Conservation (phyloP, 495 filamentous ascomycete species). For the Xylaria flabelliformis region DNA sequence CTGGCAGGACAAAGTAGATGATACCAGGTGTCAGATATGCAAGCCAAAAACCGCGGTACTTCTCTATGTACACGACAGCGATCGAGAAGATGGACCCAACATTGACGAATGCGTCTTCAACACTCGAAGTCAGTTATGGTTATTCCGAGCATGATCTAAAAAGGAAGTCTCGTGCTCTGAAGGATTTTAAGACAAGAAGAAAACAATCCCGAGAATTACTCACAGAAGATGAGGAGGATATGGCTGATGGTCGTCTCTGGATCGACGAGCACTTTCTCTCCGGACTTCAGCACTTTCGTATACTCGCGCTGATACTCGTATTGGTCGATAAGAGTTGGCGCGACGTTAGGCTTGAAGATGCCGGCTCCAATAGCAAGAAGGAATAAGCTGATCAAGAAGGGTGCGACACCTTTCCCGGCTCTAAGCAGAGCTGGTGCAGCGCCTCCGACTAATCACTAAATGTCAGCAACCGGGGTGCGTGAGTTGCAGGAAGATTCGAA, state of each 20-base stretch:
- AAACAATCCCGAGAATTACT: no score
- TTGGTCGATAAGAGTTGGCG: conserved; percentile 74
- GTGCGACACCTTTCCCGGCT: conserved; percentile 52
- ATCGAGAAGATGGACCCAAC: conserved; percentile 71
- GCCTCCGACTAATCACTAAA: conserved; percentile 50
- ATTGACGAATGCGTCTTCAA: conserved; percentile 67
- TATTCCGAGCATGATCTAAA: no score
- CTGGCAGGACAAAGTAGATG: conserved; percentile 55
- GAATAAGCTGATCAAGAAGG: conserved; percentile 58
- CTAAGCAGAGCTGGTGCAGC: conserved; percentile 60
- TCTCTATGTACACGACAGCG: conserved; percentile 70
- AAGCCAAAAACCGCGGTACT: conserved; percentile 69
- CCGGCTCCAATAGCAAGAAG: conserved; percentile 62
- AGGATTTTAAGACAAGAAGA: no score
- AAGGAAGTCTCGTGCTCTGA: no score
- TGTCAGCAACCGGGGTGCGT: background rate
- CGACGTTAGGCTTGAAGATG: conserved; percentile 72
- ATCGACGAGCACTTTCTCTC: conserved; percentile 76
- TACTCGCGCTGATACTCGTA: conserved; percentile 55
- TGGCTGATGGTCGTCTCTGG: conserved; percentile 73
- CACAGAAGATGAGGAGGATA: conserved; percentile 65
- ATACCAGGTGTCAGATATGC: conserved; percentile 63
- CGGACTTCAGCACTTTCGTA: conserved; percentile 64
- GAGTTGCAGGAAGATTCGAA: background rate
- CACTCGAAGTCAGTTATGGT: no score